Base-by-base conservation (phyloP, 139 green algal genomes). In the Trebouxia sp. region DNA sequence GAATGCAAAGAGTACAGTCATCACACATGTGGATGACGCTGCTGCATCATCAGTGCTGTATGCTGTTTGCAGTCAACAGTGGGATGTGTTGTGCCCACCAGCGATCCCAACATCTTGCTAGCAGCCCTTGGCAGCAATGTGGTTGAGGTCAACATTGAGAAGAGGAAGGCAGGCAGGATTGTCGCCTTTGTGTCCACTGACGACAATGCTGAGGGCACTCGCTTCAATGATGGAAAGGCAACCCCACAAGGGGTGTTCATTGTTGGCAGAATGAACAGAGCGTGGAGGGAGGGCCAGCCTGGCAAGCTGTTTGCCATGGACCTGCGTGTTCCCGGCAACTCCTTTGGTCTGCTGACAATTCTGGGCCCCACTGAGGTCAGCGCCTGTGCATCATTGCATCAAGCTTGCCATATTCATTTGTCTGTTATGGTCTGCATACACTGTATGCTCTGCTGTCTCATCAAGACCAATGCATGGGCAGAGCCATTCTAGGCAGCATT, bases 171-270 rank as follows among this genome's bases (percentile, higher is more conserved):
- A 58, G 79, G 43, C 45, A 66, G 45, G 35, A 76, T 79, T 43
- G 42, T 83, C 26, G 39, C 42, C 8, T 56, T 79, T 65, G 62
- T 76, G 22, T 28, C 32, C 6, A 56, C 79, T 39, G 58, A 78
- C 20, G 43, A 74, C 55, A 58, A 76, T 53, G 41, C 80, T 30
- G 78, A 82, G 32, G 62, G 35, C 45, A 82, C 83, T 26, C 67
- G 84, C 0, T 88, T 89, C 79, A 90, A 89, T n/a, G 87, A 89
- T 65, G 85, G 83, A 51, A 91, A 91, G 74, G 85, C 80, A 17
- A 70, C 81, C 26, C 87, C 87, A n/a, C 48, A 78, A 12, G 87
- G 87, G 7, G 74, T 48, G 15, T 62, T 91, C 32, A 78, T 91
- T 74, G 53, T 88, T 17, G 87, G 87, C 3, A 76, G 84, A 65